A percentile compares a stretch with the other conserved stretches of the same genome.
phyloP scores from a whole-genome alignment of 345 rosid genomes.

The Lepidium aucheri region DNA sequence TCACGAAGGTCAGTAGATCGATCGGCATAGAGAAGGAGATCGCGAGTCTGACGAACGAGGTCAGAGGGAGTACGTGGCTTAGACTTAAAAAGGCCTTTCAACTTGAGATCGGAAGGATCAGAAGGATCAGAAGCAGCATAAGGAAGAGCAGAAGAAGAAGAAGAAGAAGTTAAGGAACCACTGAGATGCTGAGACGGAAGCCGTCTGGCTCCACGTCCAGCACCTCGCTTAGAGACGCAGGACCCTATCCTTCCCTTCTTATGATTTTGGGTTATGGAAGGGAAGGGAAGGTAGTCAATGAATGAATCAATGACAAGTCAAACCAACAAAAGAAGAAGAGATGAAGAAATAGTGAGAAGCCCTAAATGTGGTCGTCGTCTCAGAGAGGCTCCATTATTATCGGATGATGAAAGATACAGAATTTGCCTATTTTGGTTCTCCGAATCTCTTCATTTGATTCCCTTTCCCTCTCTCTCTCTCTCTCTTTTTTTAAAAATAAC shows the following conservation, averaged over 20 bases:
- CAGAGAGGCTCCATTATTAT: too few relatives aligned
- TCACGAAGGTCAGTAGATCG: constrained; percentile 38
- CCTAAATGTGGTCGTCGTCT: too few relatives aligned
- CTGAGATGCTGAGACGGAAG: constrained; percentile 28
- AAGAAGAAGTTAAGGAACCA: background rate
- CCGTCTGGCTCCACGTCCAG: constrained; percentile 29
- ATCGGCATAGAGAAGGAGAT: constrained; percentile 58
- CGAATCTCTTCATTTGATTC: too few relatives aligned
- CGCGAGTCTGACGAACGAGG: constrained; percentile 78
- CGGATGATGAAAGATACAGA: too few relatives aligned
- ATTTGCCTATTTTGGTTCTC: too few relatives aligned
- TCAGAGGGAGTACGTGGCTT: constrained; percentile 88
- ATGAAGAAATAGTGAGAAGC: too few relatives aligned
- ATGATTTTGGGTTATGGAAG: too few relatives aligned
- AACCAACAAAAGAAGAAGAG: too few relatives aligned
- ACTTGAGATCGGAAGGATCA: constrained; percentile 34
- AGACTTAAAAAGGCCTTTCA: constrained; percentile 85
- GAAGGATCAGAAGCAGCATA: constrained; percentile 25
- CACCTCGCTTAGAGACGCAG: constrained; percentile 34
- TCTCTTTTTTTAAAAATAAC: too few relatives aligned
- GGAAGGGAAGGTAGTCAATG: too few relatives aligned
- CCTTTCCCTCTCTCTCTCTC: too few relatives aligned
- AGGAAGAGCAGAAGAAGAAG: background rate
- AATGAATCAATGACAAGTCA: too few relatives aligned
- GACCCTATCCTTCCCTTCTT: constrained; percentile 29